Conservation (phyloP, 306 rosid species). For the Vigna mungo region DNA sequence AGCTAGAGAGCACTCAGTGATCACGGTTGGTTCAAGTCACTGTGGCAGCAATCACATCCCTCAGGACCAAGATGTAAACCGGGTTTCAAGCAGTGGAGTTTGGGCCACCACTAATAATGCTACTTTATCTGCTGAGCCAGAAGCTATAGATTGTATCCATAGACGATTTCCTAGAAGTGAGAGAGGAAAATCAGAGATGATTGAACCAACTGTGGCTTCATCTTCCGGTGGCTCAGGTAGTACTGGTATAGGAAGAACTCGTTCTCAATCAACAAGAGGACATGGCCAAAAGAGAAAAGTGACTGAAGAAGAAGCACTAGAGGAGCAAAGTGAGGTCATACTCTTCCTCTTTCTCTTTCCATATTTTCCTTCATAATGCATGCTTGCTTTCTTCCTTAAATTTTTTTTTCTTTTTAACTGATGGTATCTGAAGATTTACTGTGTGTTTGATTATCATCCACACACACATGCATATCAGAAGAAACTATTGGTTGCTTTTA, state of each 20-base stretch:
- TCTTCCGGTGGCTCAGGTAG: conserved; percentile 85
- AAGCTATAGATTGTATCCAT: conserved; percentile 50
- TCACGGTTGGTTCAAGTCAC: conserved; percentile 80
- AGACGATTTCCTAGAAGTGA: conserved; percentile 47
- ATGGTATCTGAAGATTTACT: not conserved
- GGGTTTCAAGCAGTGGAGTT: conserved; percentile 55
- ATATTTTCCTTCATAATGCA: conserved; percentile 6
- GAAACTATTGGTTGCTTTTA: not conserved
- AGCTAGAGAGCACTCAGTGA: conserved; percentile 65
- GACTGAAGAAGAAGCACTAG: conserved; percentile 72
- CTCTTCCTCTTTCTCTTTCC: conserved; percentile 4
- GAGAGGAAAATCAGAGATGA: conserved; percentile 57
- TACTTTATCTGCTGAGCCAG: conserved; percentile 56
- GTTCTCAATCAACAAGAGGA: conserved; percentile 59
- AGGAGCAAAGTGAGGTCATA: conserved; percentile 83
- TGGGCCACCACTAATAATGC: conserved; percentile 38
- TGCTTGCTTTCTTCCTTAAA: not conserved
- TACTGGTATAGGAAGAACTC: conserved; percentile 63
- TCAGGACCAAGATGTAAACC: conserved; percentile 55
- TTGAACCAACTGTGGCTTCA: conserved; percentile 65
- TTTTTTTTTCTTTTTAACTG: not conserved
- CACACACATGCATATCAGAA: not conserved
- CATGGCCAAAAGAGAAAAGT: conserved; percentile 71
- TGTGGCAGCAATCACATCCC: conserved; percentile 75
- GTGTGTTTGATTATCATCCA: not conserved